Conservation (phyloP, 345 rosid species). For the Eucalyptus regnans region DNA sequence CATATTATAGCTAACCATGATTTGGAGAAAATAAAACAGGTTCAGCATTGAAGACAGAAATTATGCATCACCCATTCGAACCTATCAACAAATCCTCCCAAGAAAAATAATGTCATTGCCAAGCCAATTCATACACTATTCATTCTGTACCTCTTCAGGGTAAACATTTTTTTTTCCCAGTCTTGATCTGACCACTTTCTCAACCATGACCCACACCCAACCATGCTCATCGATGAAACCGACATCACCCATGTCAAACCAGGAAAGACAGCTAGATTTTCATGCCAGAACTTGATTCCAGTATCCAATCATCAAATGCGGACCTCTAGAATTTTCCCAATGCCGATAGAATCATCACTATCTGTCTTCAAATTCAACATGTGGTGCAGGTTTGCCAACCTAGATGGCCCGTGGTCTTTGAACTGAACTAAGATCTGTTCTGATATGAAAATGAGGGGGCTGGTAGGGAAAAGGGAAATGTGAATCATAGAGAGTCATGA, state of each 20-base stretch:
- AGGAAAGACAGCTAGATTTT: slow-evolving; percentile 11
- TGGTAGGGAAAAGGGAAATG: slow-evolving; percentile 1
- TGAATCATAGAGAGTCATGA: slow-evolving; percentile 49
- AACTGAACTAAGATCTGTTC: background rate
- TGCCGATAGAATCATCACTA: slow-evolving; percentile 20
- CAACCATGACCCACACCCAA: slow-evolving; percentile 74
- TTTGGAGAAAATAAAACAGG: background rate
- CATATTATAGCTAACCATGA: background rate
- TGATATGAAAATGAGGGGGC: slow-evolving; percentile 1
- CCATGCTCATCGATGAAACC: slow-evolving; percentile 46
- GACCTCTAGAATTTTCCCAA: slow-evolving; percentile 64
- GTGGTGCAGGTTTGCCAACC: slow-evolving; percentile 79
- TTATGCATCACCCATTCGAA: background rate
- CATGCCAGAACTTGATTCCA: slow-evolving; percentile 30
- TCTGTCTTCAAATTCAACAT: slow-evolving; percentile 53
- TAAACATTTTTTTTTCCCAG: slow-evolving; percentile 81
- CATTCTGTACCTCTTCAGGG: slow-evolving; percentile 59
- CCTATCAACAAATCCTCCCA: background rate
- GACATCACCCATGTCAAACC: slow-evolving; percentile 82
- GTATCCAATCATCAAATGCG: slow-evolving; percentile 62
- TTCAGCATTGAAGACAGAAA: background rate
- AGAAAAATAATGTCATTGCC: background rate
- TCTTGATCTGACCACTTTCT: slow-evolving; percentile 53
- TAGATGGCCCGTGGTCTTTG: slow-evolving; percentile 39
- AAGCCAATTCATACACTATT: background rate